Base-by-base conservation (phyloP, 1,139 yeast genomes). In the Suhomyces guaymorum region DNA sequence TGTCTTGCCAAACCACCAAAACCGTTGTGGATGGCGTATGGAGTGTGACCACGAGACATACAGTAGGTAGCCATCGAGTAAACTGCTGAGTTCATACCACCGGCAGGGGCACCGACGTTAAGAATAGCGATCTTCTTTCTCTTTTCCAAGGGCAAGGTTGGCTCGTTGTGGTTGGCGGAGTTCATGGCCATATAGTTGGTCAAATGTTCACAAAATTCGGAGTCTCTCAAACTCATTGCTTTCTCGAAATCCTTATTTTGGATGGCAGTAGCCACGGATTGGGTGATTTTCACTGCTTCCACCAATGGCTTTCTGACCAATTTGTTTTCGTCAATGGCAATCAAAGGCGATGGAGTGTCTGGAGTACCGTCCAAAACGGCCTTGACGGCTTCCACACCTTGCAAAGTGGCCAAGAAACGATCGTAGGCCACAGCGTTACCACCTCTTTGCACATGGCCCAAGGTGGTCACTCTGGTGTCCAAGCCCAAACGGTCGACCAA, bases 361-460 rank as follows among this genome's bases (percentile, higher is more conserved):
- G 96, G 95, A 7, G 95, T 85, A 35, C 82, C 73, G 38, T 85
- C 92, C 52, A 92, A 73, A 24, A 89, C 95, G 5, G 97, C 97
- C 45, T 83, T 82, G 33, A 92, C 95, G 8, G 98, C 97, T 55
- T 90, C 97, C 21, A 90, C 96, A 60, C 98, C 98, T 70, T 92
- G 98, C 50, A 90, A 61, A 15, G 98, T 90, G 20, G 97, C 96
- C 46, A 92, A 66, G 57, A 85, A 65, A 54, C 98, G 78, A 61
- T 92, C 98, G 56, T 72, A 83, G 3, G 97, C 97, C 37, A 89
- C 96, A 3, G 98, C 97, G 27, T 95, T 76, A 59, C 98, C 98
- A 66, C 98, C 98, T 66, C 98, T 81, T 70, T 92, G 98, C 32
- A 92, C 96, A 59, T 92, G 98, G 26, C 98, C 98, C 48, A 92